Evolutionary conservation across 495 filamentous ascomycete genomes (phyloP).

Genomic region (Aspergillus asperescens): DNA sequence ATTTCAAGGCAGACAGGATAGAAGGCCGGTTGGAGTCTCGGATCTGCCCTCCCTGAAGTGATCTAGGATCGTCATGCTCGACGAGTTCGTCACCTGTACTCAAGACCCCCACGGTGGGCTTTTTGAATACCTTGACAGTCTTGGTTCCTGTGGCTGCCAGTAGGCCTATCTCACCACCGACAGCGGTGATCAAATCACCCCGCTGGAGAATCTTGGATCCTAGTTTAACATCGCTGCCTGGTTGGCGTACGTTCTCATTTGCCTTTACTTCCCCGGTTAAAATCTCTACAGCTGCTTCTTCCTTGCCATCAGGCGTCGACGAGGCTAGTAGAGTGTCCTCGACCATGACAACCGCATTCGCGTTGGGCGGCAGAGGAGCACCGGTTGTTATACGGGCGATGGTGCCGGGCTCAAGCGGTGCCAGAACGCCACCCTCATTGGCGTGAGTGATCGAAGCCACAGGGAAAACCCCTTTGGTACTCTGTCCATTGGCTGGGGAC

Average conservation of each 20-base stretch:
- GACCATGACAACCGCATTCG: conserved; percentile 94
- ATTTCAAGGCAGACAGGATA: conserved; percentile 66
- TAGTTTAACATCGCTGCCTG: conserved; percentile 77
- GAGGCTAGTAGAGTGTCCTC: conserved; percentile 78
- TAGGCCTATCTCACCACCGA: conserved; percentile 86
- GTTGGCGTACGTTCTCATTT: conserved; percentile 84
- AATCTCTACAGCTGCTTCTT: conserved; percentile 85
- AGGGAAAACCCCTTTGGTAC: conserved; percentile 72
- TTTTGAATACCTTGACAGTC: conserved; percentile 68
- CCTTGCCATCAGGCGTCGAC: conserved; percentile 69
- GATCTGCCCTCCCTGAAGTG: conserved; percentile 73
- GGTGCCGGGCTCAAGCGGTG: conserved; percentile 61
- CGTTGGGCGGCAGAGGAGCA: conserved; percentile 81
- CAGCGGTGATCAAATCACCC: conserved; percentile 71
- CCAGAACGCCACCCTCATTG: conserved; percentile 52
- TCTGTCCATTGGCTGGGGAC: conserved; percentile 43
- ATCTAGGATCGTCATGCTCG: conserved; percentile 58
- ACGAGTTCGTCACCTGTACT: conserved; percentile 97
- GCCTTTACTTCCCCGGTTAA: conserved; percentile 64
- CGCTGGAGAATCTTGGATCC: conserved; percentile 64
- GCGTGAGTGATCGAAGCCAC: conserved; percentile 87
- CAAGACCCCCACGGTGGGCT: conserved; percentile 76
- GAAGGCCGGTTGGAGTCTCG: conserved; percentile 89
- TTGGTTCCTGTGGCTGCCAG: conserved; percentile 76
- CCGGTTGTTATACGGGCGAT: conserved; percentile 91